Conservation (phyloP, 2,329 filamentous ascomycete genomes). For the Alternaria brassicae region DNA sequence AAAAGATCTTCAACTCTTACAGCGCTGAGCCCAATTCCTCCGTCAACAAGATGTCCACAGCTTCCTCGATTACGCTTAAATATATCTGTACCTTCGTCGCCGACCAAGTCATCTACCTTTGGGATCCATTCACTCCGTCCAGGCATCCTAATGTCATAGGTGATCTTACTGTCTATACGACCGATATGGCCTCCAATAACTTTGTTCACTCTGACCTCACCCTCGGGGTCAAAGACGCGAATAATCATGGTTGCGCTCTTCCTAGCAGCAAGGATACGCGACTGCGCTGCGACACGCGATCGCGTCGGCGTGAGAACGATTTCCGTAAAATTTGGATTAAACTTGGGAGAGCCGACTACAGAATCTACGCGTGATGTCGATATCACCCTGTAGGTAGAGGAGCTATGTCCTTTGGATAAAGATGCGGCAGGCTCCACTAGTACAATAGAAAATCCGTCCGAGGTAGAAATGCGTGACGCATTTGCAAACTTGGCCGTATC, state of each 20-base stretch:
- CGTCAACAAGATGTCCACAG: slow-evolving; percentile 29
- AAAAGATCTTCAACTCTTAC: slow-evolving; percentile 30
- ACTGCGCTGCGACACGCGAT: slow-evolving; percentile 71
- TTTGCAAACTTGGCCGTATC: slow-evolving; percentile 32
- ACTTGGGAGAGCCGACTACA: slow-evolving; percentile 22
- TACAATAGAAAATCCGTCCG: not conserved
- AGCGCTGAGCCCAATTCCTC: slow-evolving; percentile 11
- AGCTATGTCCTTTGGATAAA: not conserved
- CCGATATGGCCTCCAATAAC: slow-evolving; percentile 69
- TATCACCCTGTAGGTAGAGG: not conserved
- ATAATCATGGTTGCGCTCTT: slow-evolving; percentile 64
- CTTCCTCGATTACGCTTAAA: slow-evolving; percentile 9
- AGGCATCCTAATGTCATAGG: slow-evolving; percentile 56
- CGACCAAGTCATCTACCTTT: slow-evolving; percentile 34
- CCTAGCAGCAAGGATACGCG: slow-evolving; percentile 66
- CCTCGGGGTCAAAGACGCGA: slow-evolving; percentile 60
- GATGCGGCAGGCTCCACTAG: slow-evolving; percentile 1
- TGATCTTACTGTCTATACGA: slow-evolving; percentile 63
- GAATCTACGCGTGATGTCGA: slow-evolving; percentile 30
- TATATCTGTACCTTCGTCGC: slow-evolving; percentile 4
- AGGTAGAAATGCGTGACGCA: slow-evolving; percentile 8
- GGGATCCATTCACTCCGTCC: slow-evolving; percentile 35
- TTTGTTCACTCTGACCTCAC: slow-evolving; percentile 60
- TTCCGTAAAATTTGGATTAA: slow-evolving; percentile 3
- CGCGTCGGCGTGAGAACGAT: slow-evolving; percentile 53